Conservation (phyloP, 2,329 filamentous ascomycete species). For the Pochonia chlamydosporia region DNA sequence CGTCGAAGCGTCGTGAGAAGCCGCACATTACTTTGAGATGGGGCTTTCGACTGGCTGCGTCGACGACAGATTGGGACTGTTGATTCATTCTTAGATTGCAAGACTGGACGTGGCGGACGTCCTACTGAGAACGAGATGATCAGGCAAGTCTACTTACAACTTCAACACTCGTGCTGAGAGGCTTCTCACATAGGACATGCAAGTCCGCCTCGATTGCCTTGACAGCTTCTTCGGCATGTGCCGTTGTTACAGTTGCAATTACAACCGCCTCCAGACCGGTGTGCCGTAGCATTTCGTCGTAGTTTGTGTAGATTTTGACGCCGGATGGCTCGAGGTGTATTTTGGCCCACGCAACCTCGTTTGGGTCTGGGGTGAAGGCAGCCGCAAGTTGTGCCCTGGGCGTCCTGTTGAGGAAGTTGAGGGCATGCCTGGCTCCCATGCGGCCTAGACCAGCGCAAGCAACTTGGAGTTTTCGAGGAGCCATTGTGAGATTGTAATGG, state of each 20-base stretch:
- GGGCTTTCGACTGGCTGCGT: constrained; percentile 48
- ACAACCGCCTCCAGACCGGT: constrained; percentile 35
- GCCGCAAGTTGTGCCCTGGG: constrained; percentile 43
- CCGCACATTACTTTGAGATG: constrained; percentile 56
- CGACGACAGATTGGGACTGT: constrained; percentile 56
- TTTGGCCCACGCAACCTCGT: constrained; percentile 38
- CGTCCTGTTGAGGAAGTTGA: constrained; percentile 39
- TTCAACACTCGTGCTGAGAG: constrained; percentile 51
- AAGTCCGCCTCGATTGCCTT: constrained; percentile 47
- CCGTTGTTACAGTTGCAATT: constrained; percentile 39
- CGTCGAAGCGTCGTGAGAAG: constrained; percentile 47
- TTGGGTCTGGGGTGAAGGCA: constrained; percentile 39
- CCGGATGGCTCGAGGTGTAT: constrained; percentile 35
- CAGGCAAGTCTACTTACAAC: too few relatives aligned
- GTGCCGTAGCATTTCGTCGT: constrained; percentile 39
- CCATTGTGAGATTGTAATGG: too few relatives aligned
- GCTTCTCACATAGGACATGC: constrained; percentile 57
- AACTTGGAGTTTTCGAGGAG: constrained; percentile 27
- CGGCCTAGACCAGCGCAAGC: constrained; percentile 44
- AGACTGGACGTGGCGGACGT: too few relatives aligned
- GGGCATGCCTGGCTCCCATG: constrained; percentile 45
- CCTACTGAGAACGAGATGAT: too few relatives aligned
- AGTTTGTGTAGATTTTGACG: constrained; percentile 37
- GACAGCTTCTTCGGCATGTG: constrained; percentile 52
- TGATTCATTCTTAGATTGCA: too few relatives aligned